Evolutionary conservation across 2,329 filamentous ascomycete species (phyloP), one percentile per base, ranked within the genome.

Genomic region (Beauveria asiatica): DNA sequence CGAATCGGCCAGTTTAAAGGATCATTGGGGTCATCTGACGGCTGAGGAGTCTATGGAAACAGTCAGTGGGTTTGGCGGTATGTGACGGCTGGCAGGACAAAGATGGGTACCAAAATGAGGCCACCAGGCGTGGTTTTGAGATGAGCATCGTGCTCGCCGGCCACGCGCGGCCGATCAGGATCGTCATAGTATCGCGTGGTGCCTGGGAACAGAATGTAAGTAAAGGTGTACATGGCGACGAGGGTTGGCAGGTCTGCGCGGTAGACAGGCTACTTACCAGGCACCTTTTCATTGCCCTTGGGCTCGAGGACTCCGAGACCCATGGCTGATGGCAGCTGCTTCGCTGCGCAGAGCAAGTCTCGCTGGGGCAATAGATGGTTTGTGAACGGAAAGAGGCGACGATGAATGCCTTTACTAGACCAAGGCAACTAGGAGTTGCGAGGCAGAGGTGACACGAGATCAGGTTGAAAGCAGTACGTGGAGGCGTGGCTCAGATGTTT

Each of bases 1-100:
- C 89, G 93, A 62, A 96, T 73, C 23, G 92, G 88, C 92, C 92
- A 97, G 70, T 80, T 81, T 64, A 96, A 78, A 33, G 91, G 92
- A 73, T 97, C 92, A 71, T 95, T 93, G 4, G 90, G 90, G 71
- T 96, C 90, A 72, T 96, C 88, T 63, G 87, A 92, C 2, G 93
- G 93, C 69, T 97, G 93, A 5, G 93, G 93, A 5, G 80, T 76
- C 77, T 80, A 60, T 11, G 33, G 37, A 48, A 44, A 25, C n/a
- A 21, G 45, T 54, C 33, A 59, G 51, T 44, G 33, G 10, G 8
- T 1, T 1, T 3, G 11, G 39, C 3, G n/a, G 17, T 27, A 19
- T 9, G 45, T 19, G 23, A 39, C 39, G 10, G 19, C 9, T 13
- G 49, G 48, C 50, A 33, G 50, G 53, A 23, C 21, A 46, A 46